Conservation (phyloP, 768 basidiomycete genomes). For the Lentinula lateritia region DNA sequence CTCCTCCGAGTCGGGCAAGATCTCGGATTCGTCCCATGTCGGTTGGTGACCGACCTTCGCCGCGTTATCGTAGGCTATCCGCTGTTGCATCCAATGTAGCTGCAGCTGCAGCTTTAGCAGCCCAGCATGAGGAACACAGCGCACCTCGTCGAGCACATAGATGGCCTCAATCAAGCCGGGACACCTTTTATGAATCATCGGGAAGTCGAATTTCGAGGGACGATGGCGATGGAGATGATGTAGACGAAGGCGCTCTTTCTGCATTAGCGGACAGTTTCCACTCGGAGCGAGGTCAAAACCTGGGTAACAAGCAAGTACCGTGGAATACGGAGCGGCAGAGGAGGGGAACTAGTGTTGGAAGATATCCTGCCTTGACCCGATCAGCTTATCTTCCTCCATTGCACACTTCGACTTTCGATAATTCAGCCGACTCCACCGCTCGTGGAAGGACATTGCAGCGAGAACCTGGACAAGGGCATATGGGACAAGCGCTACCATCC, state of each 20-base stretch:
- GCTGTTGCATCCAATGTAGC: slow-evolving; percentile 70
- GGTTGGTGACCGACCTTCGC: slow-evolving; percentile 40
- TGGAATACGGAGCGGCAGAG: slow-evolving; percentile 60
- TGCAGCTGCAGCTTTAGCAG: slow-evolving; percentile 62
- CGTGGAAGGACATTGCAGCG: slow-evolving; percentile 45
- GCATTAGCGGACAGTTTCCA: slow-evolving; percentile 70
- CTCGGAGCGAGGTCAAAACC: slow-evolving; percentile 56
- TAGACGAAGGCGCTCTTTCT: slow-evolving; percentile 47
- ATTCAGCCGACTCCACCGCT: slow-evolving; percentile 18
- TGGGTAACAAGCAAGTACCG: slow-evolving; percentile 48
- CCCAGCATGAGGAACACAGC: slow-evolving; percentile 49
- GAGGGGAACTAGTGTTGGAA: slow-evolving; percentile 40
- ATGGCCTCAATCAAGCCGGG: slow-evolving; percentile 25
- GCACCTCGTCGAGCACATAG: slow-evolving; percentile 23
- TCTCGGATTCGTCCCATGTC: slow-evolving; percentile 45
- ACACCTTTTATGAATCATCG: slow-evolving; percentile 15
- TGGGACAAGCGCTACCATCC: slow-evolving; percentile 17
- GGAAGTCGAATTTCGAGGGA: slow-evolving; percentile 13
- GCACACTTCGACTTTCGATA: slow-evolving; percentile 27
- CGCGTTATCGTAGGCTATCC: slow-evolving; percentile 66
- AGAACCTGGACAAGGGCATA: slow-evolving; percentile 20
- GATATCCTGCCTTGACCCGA: slow-evolving; percentile 21
- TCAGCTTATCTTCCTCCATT: slow-evolving; percentile 28
- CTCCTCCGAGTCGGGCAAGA: slow-evolving; percentile 24
- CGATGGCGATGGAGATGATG: slow-evolving; percentile 36